Percentiles rank a stretch among this genome's conserved stretches.
These are phyloP conservation scores for Corchorus capsularis DNA, from an alignment of 345 rosid species.

Conservation along the genomic window DNA sequence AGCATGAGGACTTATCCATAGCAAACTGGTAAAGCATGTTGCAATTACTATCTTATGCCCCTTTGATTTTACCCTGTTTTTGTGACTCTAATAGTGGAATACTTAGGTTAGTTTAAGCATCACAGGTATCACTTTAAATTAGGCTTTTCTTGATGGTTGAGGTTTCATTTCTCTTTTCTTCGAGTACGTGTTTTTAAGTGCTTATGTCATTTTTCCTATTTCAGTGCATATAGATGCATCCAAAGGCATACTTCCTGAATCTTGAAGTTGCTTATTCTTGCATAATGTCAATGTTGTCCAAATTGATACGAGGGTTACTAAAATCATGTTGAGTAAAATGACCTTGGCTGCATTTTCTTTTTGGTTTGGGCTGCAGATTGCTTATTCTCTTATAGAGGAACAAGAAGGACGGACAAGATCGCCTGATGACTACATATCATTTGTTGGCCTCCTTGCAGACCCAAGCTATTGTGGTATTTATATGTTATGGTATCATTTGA, in stretches of 20 bases:
- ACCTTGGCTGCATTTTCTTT: background rate
- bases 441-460: slow-evolving; percentile 95
- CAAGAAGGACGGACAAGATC: slow-evolving; percentile 74
- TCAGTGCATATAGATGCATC: background rate
- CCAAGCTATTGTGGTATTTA: slow-evolving; percentile 92
- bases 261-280: background rate
- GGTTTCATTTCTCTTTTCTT: background rate
- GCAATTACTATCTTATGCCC: background rate
- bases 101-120: background rate
- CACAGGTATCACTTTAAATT: background rate
- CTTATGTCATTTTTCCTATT: background rate
- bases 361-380: slow-evolving; percentile 53
- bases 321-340: background rate
- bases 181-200: background rate
- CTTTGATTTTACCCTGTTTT: slow-evolving; percentile 4
- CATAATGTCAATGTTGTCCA: background rate
- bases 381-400: slow-evolving; percentile 83
- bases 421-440: slow-evolving; percentile 80
- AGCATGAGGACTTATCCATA: slow-evolving; percentile 12
- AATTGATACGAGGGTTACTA: background rate
- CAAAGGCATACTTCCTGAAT: background rate
- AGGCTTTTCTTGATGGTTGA: background rate
- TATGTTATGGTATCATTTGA: slow-evolving; percentile 39
- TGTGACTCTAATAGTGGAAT: background rate
- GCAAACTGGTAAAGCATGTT: background rate